phyloP scores from a whole-genome alignment of 495 filamentous ascomycete species.

The Hyaloscypha finlandica region DNA sequence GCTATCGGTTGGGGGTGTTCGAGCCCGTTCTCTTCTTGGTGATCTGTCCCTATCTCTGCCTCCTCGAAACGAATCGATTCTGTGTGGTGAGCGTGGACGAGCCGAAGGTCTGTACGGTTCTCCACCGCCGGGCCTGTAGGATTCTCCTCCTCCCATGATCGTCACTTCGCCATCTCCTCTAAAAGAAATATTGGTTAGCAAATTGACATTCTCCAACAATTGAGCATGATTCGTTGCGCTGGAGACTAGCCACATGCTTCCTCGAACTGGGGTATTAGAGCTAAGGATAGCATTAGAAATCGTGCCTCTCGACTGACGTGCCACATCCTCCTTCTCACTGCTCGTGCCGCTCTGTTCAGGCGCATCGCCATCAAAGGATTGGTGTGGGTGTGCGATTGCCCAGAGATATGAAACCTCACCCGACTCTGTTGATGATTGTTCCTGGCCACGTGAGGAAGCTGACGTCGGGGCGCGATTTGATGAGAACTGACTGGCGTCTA shows the following conservation, averaged over 20 bases:
- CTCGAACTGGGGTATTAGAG: background rate
- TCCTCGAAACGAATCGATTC: slow-evolving; percentile 27
- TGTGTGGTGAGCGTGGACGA: slow-evolving; percentile 47
- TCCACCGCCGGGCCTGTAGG: slow-evolving; percentile 50
- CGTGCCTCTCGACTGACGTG: background rate
- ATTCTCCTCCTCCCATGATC: background rate
- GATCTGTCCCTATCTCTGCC: slow-evolving; percentile 37
- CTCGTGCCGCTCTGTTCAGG: background rate
- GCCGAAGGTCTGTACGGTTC: slow-evolving; percentile 57
- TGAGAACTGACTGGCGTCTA: too few relatives aligned
- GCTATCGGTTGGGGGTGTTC: slow-evolving; percentile 32
- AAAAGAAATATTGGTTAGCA: background rate
- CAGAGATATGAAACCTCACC: too few relatives aligned
- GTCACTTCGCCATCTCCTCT: slow-evolving; percentile 56
- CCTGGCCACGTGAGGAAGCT: too few relatives aligned
- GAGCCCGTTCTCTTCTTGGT: slow-evolving; percentile 39
- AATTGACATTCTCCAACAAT: background rate
- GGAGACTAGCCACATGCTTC: background rate
- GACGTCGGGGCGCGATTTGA: too few relatives aligned
- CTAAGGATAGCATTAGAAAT: background rate
- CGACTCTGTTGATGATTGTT: too few relatives aligned
- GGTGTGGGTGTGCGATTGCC: too few relatives aligned
- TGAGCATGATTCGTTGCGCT: background rate
- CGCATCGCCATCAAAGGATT: background rate
- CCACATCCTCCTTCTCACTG: slow-evolving; percentile 2